Evolutionary conservation across 2,329 filamentous ascomycete species (phyloP), one percentile per base, ranked within the genome.

Genomic region (Pseudocercospora fuligena): DNA sequence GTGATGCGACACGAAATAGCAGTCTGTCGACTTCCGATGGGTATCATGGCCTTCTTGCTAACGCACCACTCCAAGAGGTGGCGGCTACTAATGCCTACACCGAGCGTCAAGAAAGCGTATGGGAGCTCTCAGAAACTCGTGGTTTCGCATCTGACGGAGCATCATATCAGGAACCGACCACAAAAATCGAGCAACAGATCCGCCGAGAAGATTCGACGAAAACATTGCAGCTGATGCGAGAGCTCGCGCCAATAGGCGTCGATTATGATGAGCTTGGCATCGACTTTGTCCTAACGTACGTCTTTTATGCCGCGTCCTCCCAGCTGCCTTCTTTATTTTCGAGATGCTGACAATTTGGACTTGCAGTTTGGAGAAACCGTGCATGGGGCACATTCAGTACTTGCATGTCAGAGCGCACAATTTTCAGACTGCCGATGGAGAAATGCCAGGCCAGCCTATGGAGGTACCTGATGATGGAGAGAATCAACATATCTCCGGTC

Each of bases 361-460:
- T 36, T n/a, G 7, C 25, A 72, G 70, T 12, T 65, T 72, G 36
- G 70, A 72, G 59, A 60, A 68, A 19, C 69, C 70, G 2, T 72
- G 70, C 46, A 71, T 72, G 67, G 63, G 63, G 3, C 70, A 72
- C 49, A 66, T 69, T 16, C 70, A 72, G 46, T 72, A 71, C 47
- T 63, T 72, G 14, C 68, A 69, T 57, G 67, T 72, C 31, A 66
- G 70, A 51, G 70, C 70, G 9, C 70, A 72, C 66, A 72, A 72
- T 40, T 65, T 47, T 19, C 70, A 72, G 46, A n/a, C 53, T 16
- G 59, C 47, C 9, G 54, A 36, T 3, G 40, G 40, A 43, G 40
- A 43, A 43, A 43, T 43, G 40, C 40, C 40, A 43, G 40, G 40
- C 16, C 40, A 43, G 31, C 56, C 56, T 36, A 59, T 40, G 56